Conservation (phyloP, 2,329 filamentous ascomycete species). For the Waltergamsia citrina region DNA sequence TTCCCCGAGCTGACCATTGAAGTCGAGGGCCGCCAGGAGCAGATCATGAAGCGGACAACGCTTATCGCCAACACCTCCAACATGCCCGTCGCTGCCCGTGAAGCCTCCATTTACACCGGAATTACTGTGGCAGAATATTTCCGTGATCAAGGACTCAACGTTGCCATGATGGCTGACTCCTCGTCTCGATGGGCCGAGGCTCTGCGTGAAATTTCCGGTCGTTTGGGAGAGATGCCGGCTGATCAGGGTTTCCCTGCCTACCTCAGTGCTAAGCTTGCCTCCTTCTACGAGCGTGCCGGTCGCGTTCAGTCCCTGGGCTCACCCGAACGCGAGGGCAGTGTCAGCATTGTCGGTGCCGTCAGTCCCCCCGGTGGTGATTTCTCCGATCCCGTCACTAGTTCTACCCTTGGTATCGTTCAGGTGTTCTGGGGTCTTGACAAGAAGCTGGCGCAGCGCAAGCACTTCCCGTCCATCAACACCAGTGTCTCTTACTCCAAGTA, state of each 20-base stretch:
- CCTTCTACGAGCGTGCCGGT: conserved; percentile 98
- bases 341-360: conserved; percentile 96
- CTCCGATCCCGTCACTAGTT: conserved; percentile 91
- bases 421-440: conserved; percentile 99
- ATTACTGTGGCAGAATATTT: conserved; percentile 97
- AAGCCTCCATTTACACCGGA: conserved; percentile 96
- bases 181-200: conserved; percentile 98
- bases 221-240: conserved; percentile 98
- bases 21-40: conserved; percentile 87
- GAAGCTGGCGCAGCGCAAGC: conserved; percentile 97
- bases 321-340: conserved; percentile 80
- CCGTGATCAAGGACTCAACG: conserved; percentile 90
- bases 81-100: conserved; percentile 97
- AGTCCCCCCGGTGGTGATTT: conserved; percentile 98
- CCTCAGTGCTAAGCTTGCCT: conserved; percentile 89
- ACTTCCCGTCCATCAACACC: conserved; percentile 98
- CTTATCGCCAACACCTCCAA: conserved; percentile 99
- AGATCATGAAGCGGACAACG: conserved; percentile 99
- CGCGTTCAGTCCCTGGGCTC: conserved; percentile 79
- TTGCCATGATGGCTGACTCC: conserved; percentile 99
- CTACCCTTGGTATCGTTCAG: conserved; percentile 93
- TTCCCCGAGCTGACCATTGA: conserved; percentile 97
- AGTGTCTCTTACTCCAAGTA: conserved; percentile 95
- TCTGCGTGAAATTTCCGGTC: conserved; percentile 95
- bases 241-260: conserved; percentile 99